Conservation (phyloP, 331 rosid genomes). For the Pyracantha coccinea region DNA sequence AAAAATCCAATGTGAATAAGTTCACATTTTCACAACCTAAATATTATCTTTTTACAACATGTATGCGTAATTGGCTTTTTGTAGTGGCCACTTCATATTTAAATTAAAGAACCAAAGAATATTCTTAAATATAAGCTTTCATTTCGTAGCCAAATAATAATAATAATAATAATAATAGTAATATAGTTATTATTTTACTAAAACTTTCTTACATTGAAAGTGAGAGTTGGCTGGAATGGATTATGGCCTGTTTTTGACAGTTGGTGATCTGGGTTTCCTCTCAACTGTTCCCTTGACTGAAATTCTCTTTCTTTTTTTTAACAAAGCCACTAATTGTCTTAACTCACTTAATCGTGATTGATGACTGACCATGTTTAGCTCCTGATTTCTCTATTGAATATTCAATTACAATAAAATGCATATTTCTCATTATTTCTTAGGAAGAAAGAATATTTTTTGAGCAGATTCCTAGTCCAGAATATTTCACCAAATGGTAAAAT, state of each 20-base stretch:
- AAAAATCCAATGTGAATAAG: neutral
- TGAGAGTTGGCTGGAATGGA: neutral
- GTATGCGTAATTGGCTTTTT: neutral
- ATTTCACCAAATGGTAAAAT: neutral
- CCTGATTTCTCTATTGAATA: neutral
- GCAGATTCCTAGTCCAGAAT: slow-evolving; percentile 5
- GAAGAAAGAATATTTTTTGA: no score
- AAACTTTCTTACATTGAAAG: neutral
- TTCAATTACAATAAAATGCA: neutral
- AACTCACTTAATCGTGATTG: neutral
- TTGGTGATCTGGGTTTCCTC: neutral
- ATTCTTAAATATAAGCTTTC: slow-evolving; percentile 20
- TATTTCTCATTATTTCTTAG: no score
- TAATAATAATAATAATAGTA: neutral
- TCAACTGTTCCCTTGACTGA: neutral
- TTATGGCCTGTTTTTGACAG: neutral
- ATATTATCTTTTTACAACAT: neutral
- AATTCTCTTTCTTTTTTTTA: neutral
- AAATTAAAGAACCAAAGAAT: slow-evolving; percentile 20
- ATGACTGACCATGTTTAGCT: neutral
- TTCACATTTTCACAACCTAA: neutral
- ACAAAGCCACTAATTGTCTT: neutral
- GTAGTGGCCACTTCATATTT: neutral
- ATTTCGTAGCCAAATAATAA: neutral
- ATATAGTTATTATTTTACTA: neutral